phyloP scores from a whole-genome alignment of 257 asterid genomes.

The Prunella vulgaris region DNA sequence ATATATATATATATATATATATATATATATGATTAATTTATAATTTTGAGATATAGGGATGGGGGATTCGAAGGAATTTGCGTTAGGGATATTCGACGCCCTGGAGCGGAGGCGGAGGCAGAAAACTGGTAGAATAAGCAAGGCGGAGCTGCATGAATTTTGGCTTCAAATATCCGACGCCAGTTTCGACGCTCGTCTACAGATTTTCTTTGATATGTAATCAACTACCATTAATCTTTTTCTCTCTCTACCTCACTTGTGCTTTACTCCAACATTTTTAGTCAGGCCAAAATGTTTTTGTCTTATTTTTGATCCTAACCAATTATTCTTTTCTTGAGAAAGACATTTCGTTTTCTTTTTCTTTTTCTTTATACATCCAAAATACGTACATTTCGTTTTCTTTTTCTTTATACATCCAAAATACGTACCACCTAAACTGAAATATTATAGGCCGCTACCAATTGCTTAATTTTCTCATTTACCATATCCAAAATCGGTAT shows the following conservation, averaged over 20 bases:
- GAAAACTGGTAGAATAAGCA: conserved; percentile 49
- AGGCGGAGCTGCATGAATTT: conserved; percentile 76
- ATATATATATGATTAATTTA: no score
- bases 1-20: no score
- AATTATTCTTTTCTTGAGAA: neutral
- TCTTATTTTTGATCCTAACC: neutral
- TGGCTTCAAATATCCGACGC: conserved; percentile 85
- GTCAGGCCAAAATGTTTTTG: neutral
- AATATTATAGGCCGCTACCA: no score
- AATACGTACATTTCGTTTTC: no score
- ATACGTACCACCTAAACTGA: no score
- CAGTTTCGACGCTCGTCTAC: conserved; percentile 91
- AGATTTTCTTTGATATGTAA: conserved; percentile 92
- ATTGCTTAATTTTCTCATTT: neutral
- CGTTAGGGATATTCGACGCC: conserved; percentile 79
- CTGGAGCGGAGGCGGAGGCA: conserved; percentile 68
- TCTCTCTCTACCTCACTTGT: neutral
- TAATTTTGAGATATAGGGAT: conserved; percentile 42
- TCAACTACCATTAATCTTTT: conserved; percentile 19
- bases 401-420: no score
- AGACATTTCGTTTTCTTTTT: neutral
- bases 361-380: no score
- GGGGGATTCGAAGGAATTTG: conserved; percentile 89
- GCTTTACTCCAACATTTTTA: neutral
- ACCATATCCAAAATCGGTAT: neutral